Conservation (phyloP, 257 asterid genomes). For the Vinca minor region DNA sequence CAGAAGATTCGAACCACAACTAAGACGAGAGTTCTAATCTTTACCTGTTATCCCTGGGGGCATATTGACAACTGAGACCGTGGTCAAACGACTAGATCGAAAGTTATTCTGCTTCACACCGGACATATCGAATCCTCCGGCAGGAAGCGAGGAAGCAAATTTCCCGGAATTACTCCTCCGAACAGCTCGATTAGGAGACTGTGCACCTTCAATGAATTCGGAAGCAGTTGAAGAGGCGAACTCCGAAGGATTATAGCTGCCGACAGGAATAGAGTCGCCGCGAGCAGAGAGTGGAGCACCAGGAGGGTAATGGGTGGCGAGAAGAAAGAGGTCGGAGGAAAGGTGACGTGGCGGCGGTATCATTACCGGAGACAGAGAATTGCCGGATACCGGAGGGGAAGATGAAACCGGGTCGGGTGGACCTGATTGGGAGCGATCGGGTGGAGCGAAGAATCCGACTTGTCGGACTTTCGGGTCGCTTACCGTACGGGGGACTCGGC, state of each 20-base stretch:
- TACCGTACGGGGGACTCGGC: constrained; percentile 73
- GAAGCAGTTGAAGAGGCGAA: constrained; percentile 43
- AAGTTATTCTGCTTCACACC: constrained; percentile 32
- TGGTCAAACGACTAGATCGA: constrained; percentile 29
- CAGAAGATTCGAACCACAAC: too few species aligned
- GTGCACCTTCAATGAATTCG: constrained; percentile 43
- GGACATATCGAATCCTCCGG: constrained; percentile 49
- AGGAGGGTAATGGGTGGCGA: constrained; percentile 34
- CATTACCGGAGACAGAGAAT: constrained; percentile 82
- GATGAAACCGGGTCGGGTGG: constrained; percentile 44
- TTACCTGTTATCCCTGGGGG: constrained; percentile 37
- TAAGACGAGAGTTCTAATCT: background rate
- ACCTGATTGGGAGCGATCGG: constrained; percentile 52
- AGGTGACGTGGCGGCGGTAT: constrained; percentile 88
- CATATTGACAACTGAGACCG: constrained; percentile 30
- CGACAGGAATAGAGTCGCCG: constrained; percentile 50
- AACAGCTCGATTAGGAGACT: constrained; percentile 31
- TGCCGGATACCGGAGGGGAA: constrained; percentile 48
- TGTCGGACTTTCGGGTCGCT: constrained; percentile 88
- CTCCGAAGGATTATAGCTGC: constrained; percentile 77
- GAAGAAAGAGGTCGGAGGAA: too few species aligned
- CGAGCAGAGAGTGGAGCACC: constrained; percentile 39
- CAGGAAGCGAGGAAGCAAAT: constrained; percentile 57
- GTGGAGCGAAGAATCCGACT: constrained; percentile 72
- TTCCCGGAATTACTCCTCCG: constrained; percentile 48